Evolutionary conservation across 1,284 basidiomycete species (phyloP).

Genomic region (Puccinia brachypodii): DNA sequence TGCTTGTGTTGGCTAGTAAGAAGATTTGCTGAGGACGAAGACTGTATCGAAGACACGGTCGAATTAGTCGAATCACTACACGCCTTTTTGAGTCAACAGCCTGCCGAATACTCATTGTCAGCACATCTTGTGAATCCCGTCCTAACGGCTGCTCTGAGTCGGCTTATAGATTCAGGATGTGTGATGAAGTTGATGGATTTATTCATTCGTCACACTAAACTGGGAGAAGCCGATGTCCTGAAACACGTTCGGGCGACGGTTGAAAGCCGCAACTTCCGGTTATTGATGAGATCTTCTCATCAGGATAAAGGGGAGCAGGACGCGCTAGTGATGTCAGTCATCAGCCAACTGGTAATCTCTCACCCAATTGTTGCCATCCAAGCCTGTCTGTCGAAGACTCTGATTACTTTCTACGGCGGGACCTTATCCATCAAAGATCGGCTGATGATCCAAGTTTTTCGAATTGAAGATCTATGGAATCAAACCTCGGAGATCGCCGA

Average conservation of each 20-base stretch:
- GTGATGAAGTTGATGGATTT: constrained; percentile 30
- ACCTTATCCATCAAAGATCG: constrained; percentile 38
- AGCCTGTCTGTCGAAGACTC: constrained; percentile 24
- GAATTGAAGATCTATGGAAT: constrained; percentile 43
- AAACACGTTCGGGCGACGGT: constrained; percentile 32
- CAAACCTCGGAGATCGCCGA: constrained; percentile 14
- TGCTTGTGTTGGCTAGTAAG: constrained; percentile 44
- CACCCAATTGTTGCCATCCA: constrained; percentile 29
- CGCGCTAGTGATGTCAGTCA: constrained; percentile 18
- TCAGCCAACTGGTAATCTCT: constrained; percentile 17
- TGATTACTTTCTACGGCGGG: constrained; percentile 39
- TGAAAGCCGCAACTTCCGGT: constrained; percentile 39
- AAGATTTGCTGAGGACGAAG: constrained; percentile 43
- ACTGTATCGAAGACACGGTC: constrained; percentile 3
- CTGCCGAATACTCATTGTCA: constrained; percentile 25
- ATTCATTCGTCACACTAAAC: not conserved
- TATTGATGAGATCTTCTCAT: constrained; percentile 29
- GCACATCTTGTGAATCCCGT: constrained; percentile 39
- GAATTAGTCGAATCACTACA: constrained; percentile 18
- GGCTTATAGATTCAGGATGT: constrained; percentile 23
- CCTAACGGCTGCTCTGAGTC: constrained; percentile 28
- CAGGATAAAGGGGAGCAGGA: constrained; percentile 16
- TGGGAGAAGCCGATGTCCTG: constrained; percentile 29
- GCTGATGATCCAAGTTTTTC: constrained; percentile 32
- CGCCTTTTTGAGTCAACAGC: constrained; percentile 4